These are phyloP conservation scores for Fusarium burgessii DNA, from an alignment of 2,329 filamentous ascomycete genomes.

Conservation along the genomic window DNA sequence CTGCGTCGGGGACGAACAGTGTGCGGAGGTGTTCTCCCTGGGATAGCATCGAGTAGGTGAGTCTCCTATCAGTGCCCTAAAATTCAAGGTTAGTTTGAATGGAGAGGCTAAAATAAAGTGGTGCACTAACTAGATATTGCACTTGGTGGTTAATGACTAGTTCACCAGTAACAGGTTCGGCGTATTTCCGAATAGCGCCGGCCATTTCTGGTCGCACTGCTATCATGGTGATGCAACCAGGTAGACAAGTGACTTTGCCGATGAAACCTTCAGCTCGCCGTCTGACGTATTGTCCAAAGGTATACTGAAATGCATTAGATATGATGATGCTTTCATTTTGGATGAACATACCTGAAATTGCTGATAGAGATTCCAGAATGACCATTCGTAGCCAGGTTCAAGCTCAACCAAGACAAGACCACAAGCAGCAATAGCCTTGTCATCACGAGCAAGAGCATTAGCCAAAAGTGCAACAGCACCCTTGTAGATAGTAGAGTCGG, in stretches of 20 bases:
- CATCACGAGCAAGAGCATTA: conserved; percentile 29
- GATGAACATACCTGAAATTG: conserved; percentile 35
- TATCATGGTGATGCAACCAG: conserved; percentile 42
- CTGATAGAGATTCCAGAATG: conserved; percentile 41
- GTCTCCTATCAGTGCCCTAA: conserved; percentile 38
- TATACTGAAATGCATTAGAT: conserved; percentile 16
- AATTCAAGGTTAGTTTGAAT: background rate
- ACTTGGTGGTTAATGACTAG: conserved; percentile 40
- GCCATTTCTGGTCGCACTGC: conserved; percentile 40
- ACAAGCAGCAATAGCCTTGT: conserved; percentile 39
- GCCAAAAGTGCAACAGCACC: conserved; percentile 31
- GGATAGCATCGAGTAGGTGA: conserved; percentile 41
- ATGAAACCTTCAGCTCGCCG: conserved; percentile 34
- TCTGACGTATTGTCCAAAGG: conserved; percentile 38
- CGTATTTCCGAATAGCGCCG: conserved; percentile 38
- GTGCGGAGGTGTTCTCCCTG: conserved; percentile 41
- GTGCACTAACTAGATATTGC: conserved; percentile 35
- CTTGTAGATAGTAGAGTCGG: conserved; percentile 42
- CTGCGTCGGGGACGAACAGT: conserved; percentile 49
- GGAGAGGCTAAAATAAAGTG: too few species aligned
- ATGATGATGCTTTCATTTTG: too few species aligned
- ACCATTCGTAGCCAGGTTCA: conserved; percentile 41
- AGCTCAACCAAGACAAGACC: conserved; percentile 37
- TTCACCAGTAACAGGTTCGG: conserved; percentile 34
- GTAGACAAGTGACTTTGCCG: conserved; percentile 38